Base-by-base conservation (phyloP, 2,329 filamentous ascomycete genomes). In the Aurifilum marmelostoma region DNA sequence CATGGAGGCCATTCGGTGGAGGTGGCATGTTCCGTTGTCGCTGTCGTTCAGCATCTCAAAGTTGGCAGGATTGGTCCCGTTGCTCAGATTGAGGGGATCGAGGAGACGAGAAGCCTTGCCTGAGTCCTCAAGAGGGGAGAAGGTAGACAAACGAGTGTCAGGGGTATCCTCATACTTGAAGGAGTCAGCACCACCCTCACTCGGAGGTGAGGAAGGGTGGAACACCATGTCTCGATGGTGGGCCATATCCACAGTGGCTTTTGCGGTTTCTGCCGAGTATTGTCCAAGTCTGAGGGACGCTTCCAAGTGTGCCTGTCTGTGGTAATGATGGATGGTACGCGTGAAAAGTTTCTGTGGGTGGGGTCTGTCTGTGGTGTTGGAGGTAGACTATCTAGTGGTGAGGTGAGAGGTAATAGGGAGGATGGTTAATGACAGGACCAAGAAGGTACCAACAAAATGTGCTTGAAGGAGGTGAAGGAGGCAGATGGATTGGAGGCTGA, bases 81-180 rank as follows among this genome's bases (percentile, higher is more conserved):
- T 69, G 41, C 73, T 74, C 16, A 76, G 69, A 54, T 73, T 75
- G 52, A 81, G 73, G 11, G 76, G 73, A 37, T 80, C 79, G 21
- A 79, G 72, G 24, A 77, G 73, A 69, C 79, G 80, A 21, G 78
- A 77, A 27, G 83, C 82, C 72, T 83, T 84, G 50, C 79, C 78
- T 18, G 83, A 83, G 65, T 78, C 78, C 54, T 88, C 87, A 21
- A 88, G 85, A 0, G 89, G 88, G 4, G 89, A 91, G 75, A 91
- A 91, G 7, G 85, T 80, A 6, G 89, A 89, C 56, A 90, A 73
- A 63, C 85, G 86, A 9, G 89, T 91, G 69, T 90, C 88, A 0
- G 90, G 89, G 7, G 90, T 92, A 21, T 84, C 86, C 73, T 79
- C 76, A 60, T 78, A 74, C 39, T 87, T 84, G 74, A 83, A 84